Conservation (phyloP, 2,329 filamentous ascomycete genomes). For the Gremmenia infestans region DNA sequence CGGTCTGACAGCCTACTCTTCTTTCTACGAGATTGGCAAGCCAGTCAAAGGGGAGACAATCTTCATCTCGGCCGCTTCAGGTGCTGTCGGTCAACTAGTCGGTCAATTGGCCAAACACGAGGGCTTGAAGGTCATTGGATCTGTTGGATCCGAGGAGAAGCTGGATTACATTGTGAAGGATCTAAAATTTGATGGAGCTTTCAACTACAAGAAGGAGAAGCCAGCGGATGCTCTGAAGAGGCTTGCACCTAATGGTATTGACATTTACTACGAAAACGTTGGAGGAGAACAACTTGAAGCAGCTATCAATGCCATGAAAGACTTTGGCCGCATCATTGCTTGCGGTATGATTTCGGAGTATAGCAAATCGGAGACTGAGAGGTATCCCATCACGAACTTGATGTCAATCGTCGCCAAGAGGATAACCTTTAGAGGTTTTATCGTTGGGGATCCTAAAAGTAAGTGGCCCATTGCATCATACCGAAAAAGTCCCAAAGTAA, state of each 20-base stretch:
- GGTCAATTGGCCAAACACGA: conserved; percentile 76
- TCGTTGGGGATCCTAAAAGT: conserved; percentile 53
- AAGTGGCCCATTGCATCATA: no score
- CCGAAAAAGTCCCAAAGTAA: no score
- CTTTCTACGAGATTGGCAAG: conserved; percentile 69
- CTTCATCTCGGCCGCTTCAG: conserved; percentile 69
- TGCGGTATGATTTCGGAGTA: conserved; percentile 67
- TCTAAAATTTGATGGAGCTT: conserved; percentile 66
- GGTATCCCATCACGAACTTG: conserved; percentile 59
- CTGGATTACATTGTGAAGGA: conserved; percentile 69
- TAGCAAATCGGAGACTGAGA: conserved; percentile 47
- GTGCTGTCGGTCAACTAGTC: conserved; percentile 70
- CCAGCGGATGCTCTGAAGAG: conserved; percentile 57
- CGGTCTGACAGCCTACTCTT: conserved; percentile 69
- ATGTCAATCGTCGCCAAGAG: conserved; percentile 56
- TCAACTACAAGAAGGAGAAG: conserved; percentile 78
- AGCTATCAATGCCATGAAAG: conserved; percentile 57
- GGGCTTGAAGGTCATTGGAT: conserved; percentile 68
- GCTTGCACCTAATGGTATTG: conserved; percentile 66
- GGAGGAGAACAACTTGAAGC: conserved; percentile 71
- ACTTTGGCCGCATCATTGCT: conserved; percentile 57
- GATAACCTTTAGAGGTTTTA: conserved; percentile 62
- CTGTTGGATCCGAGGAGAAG: conserved; percentile 72
- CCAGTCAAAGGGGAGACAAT: conserved; percentile 75
- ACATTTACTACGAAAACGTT: conserved; percentile 80